Conservation (phyloP, 257 asterid species). For the Petunia secreta region DNA sequence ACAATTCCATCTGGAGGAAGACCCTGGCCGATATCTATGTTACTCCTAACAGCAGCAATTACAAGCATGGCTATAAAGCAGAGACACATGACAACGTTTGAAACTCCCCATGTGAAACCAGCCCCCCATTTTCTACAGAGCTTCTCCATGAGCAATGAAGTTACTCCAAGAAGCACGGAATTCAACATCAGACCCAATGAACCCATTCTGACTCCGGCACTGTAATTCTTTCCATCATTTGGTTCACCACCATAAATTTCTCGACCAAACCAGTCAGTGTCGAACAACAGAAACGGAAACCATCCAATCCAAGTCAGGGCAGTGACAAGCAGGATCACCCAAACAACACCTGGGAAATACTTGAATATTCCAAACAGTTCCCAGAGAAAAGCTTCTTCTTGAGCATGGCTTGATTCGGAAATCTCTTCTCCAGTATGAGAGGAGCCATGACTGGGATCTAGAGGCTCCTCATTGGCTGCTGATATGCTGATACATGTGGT, state of each 20-base stretch:
- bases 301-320: slow-evolving; percentile 84
- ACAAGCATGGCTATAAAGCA: slow-evolving; percentile 73
- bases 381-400: slow-evolving; percentile 79
- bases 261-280: slow-evolving; percentile 96
- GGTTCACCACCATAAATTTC: slow-evolving; percentile 91
- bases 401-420: slow-evolving; percentile 43
- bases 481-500: slow-evolving; percentile 71
- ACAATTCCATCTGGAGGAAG: slow-evolving; percentile 70
- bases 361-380: slow-evolving; percentile 76
- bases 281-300: slow-evolving; percentile 85
- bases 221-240: slow-evolving; percentile 66
- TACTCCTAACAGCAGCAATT: slow-evolving; percentile 50
- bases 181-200: slow-evolving; percentile 78
- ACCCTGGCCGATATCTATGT: slow-evolving; percentile 44
- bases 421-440: slow-evolving; percentile 45
- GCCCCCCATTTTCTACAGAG: slow-evolving; percentile 89
- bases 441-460: slow-evolving; percentile 36
- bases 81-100: slow-evolving; percentile 68
- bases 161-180: slow-evolving; percentile 83
- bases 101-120: slow-evolving; percentile 88
- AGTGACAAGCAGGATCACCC: slow-evolving; percentile 80
- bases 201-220: slow-evolving; percentile 84
- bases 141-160: slow-evolving; percentile 85
- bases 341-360: slow-evolving; percentile 65
- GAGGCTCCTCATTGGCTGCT: slow-evolving; percentile 68